Percentiles rank a stretch among this genome's conserved stretches.
Conservation (phyloP, 768 basidiomycete genomes). For the Lenzites betulinus region DNA sequence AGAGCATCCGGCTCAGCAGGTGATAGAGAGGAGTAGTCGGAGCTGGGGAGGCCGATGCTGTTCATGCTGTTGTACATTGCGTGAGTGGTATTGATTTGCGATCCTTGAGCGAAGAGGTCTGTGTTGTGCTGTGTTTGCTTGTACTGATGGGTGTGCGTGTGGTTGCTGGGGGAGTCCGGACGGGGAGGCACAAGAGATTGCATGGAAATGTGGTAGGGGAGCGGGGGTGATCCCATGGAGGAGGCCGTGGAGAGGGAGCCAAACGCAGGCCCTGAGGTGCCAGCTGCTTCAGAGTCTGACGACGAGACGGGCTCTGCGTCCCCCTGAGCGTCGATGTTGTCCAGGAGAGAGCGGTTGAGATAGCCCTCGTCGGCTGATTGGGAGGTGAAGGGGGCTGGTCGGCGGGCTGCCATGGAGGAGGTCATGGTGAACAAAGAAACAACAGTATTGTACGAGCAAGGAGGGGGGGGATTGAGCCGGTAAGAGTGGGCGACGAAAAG, state of each 20-base stretch:
- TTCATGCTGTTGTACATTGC: slow-evolving; percentile 49
- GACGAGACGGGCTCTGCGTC: slow-evolving; percentile 70
- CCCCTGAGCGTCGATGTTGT: slow-evolving; percentile 80
- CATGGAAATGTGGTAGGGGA: slow-evolving; percentile 54
- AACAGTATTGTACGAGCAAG: slow-evolving; percentile 25
- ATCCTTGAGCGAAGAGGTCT: slow-evolving; percentile 35
- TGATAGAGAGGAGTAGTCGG: slow-evolving; percentile 40
- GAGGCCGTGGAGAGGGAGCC: slow-evolving; percentile 55
- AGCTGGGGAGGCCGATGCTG: slow-evolving; percentile 35
- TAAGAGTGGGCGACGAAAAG: slow-evolving; percentile 20
- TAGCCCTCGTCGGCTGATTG: slow-evolving; percentile 67
- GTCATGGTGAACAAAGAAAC: slow-evolving; percentile 35
- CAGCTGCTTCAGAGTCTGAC: slow-evolving; percentile 50
- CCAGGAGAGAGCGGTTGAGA: slow-evolving; percentile 83
- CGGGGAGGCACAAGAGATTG: slow-evolving; percentile 45
- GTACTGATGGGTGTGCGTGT: slow-evolving; percentile 37
- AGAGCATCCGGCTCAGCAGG: slow-evolving; percentile 36
- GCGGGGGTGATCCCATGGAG: slow-evolving; percentile 51
- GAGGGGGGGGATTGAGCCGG: slow-evolving; percentile 19
- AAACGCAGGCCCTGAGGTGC: slow-evolving; percentile 45
- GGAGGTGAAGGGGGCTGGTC: slow-evolving; percentile 32
- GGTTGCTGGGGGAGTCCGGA: slow-evolving; percentile 53
- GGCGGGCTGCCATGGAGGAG: slow-evolving; percentile 35
- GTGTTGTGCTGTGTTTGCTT: slow-evolving; percentile 36
- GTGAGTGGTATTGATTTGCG: slow-evolving; percentile 32